phyloP scores from a whole-genome alignment of 345 rosid genomes.

The Sisymbrium altissimum region DNA sequence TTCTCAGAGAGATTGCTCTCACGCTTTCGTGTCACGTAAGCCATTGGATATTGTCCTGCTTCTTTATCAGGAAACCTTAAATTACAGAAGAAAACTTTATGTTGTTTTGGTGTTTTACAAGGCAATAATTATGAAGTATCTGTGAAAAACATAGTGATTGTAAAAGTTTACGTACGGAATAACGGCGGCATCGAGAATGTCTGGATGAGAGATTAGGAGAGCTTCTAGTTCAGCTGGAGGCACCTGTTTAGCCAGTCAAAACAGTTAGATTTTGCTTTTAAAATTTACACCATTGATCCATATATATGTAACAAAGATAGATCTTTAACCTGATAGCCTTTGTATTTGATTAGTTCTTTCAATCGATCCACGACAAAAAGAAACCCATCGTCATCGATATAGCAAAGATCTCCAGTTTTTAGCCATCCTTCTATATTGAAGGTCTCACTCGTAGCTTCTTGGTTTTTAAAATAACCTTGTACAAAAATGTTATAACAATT shows the following conservation, averaged over 20 bases:
- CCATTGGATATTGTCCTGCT: slow-evolving; percentile 82
- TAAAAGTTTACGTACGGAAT: slow-evolving; percentile 66
- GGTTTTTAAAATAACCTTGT: slow-evolving; percentile 64
- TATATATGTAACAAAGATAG: not conserved
- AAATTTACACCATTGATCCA: not conserved
- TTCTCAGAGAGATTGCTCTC: slow-evolving; percentile 43
- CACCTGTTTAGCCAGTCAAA: slow-evolving; percentile 41
- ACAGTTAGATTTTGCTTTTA: not conserved
- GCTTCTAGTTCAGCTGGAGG: slow-evolving; percentile 91
- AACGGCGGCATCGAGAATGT: slow-evolving; percentile 71
- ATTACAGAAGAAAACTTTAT: not conserved
- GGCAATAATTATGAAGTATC: not conserved
- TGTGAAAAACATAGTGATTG: not conserved
- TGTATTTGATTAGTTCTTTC: slow-evolving; percentile 89
- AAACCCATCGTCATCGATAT: slow-evolving; percentile 76
- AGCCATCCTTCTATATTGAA: slow-evolving; percentile 75
- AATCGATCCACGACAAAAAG: slow-evolving; percentile 70
- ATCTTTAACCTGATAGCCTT: slow-evolving; percentile 68
- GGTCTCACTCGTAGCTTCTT: slow-evolving; percentile 65
- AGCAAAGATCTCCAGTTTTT: slow-evolving; percentile 84
- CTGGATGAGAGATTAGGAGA: slow-evolving; percentile 57
- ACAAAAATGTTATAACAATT: not conserved
- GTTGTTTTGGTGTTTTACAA: not conserved
- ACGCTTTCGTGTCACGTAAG: slow-evolving; percentile 59
- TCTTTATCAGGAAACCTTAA: slow-evolving; percentile 75